phyloP scores from a whole-genome alignment of 176 grass and related monocot genomes.

The Carex littledalei region DNA sequence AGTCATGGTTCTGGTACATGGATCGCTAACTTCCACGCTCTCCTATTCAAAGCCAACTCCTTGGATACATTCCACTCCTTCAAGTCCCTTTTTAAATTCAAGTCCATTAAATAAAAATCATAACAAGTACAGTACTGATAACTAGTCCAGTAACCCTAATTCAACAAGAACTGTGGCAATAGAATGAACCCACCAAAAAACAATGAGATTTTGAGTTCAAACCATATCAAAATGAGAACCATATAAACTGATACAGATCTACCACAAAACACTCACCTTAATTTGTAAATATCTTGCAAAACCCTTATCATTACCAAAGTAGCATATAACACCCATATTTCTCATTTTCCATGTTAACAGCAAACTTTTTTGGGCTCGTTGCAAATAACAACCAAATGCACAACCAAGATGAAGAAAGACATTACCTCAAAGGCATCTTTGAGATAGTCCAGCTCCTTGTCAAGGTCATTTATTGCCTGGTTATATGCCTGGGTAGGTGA shows the following conservation, averaged over 20 bases:
- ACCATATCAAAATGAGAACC: neutral
- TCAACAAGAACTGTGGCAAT: neutral
- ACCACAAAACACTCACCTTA: neutral
- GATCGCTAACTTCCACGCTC: too few relatives aligned
- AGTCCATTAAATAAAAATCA: neutral
- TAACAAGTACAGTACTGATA: neutral
- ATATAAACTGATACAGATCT: neutral
- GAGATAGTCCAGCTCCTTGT: conserved; percentile 38
- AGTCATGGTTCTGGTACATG: too few relatives aligned
- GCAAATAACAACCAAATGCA: neutral
- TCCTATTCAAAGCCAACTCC: too few relatives aligned
- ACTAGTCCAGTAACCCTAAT: neutral
- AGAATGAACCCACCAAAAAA: neutral
- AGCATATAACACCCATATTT: neutral
- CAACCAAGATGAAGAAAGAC: neutral
- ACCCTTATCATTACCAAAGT: neutral
- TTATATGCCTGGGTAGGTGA: conserved; percentile 43
- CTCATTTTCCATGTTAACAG: neutral
- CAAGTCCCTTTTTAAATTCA: too few relatives aligned
- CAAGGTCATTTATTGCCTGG: conserved; percentile 42
- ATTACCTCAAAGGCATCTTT: conserved; percentile 40
- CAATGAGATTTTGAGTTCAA: neutral
- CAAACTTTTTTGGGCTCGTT: neutral
- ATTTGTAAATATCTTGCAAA: conserved; percentile 7
- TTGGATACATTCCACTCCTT: too few relatives aligned